These are phyloP conservation scores for Calocybe gangraenosa DNA, from an alignment of 768 basidiomycete species.

Conservation along the genomic window DNA sequence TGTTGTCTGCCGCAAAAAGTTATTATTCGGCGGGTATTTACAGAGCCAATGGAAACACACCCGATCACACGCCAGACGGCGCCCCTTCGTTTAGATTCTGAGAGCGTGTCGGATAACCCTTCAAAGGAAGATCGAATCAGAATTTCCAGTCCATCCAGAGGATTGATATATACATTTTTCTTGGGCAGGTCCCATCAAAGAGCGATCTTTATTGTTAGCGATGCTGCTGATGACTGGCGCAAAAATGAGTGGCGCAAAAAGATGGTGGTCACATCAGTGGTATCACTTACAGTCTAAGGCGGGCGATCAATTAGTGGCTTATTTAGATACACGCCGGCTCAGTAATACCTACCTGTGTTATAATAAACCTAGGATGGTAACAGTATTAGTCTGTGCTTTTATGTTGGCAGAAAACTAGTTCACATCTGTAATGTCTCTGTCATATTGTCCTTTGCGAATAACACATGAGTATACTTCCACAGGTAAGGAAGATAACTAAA, in stretches of 20 bases:
- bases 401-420: not conserved
- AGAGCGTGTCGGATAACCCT: conserved; percentile 49
- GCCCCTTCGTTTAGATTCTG: conserved; percentile 39
- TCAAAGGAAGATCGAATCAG: no score
- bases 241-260: conserved; percentile 11
- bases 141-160: no score
- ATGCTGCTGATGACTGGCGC: conserved; percentile 38
- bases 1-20: conserved; percentile 37
- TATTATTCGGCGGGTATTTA: not conserved
- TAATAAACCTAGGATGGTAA: conserved; percentile 34
- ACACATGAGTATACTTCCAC: not conserved
- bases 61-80: conserved; percentile 54
- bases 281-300: no score
- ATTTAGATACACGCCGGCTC: no score
- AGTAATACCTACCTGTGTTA: conserved; percentile 40
- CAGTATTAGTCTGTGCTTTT: not conserved
- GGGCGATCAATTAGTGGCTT: no score
- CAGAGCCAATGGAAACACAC: conserved; percentile 20
- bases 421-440: conserved; percentile 55
- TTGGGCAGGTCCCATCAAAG: conserved; percentile 52
- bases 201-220: conserved; percentile 38
- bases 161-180: conserved; percentile 52
- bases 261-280: not conserved
- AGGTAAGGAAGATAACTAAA: not conserved
- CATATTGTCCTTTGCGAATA: conserved; percentile 53